Evolutionary conservation across 1,284 basidiomycete genomes (phyloP), one percentile per base, ranked within the genome.

Genomic region (Apiotrichum akiyoshidainum): DNA sequence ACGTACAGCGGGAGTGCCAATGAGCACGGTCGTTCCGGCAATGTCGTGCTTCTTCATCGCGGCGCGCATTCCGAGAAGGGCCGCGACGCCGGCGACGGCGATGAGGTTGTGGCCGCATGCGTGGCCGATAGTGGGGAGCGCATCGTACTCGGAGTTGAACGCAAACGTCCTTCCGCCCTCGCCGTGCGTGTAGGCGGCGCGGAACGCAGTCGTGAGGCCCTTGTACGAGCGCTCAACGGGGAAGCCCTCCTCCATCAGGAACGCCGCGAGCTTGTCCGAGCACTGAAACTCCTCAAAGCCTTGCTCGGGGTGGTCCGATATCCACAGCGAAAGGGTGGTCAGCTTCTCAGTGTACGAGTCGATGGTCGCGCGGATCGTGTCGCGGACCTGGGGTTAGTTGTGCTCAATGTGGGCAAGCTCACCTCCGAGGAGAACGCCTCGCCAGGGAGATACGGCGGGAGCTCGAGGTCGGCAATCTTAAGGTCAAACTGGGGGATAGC

Each of bases 1-100:
- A 42, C 54, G 12, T 34, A 47, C 46, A 19, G 87, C 91, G 58
- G 92, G 91, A 5, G 92, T 94, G 21, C 92, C 91, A 7, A 94
- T 80, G 34, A 94, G 81, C 47, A 92, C 79, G 16, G 94, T 80
- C 54, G 82, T 88, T 1, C 90, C 92, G 2, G 85, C 69, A 35
- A 89, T 81, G 66, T 85, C 75, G 66, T 86, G 51, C 59, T 59
- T 63, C 46, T 69, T 63, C 39, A 77, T 67, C 2, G 69, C 69
- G 1, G 65, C 63, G 3, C 67, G 67, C 22, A 75, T 58, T 2
- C 66, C 68, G 22, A 77, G 63, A 0, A 69, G 63, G 2, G 75
- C 72, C 2, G 68, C 76, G 1, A 76, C 63, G 41, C 76, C 76
- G 6, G 66, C 65, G 21, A 78, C 72, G 17, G 73, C 71, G 45